Evolutionary conservation across 2,329 filamentous ascomycete genomes (phyloP).

Genomic region (Huntiella bhutanensis): DNA sequence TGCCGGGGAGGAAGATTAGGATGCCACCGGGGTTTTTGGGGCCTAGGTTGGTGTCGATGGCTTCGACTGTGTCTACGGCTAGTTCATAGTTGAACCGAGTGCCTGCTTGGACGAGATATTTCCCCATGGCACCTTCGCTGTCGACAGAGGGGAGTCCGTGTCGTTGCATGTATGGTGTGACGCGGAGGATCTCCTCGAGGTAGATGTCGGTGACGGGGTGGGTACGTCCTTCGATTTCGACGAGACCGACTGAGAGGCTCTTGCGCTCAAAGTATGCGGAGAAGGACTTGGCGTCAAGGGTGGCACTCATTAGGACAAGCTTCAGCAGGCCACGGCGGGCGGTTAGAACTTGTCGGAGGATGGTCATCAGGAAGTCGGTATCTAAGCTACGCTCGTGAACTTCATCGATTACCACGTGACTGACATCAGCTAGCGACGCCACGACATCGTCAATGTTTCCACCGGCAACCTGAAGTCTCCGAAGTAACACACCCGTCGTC

Average conservation of each 20-base stretch:
- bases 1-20: slow-evolving; percentile 85
- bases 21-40: slow-evolving; percentile 59
- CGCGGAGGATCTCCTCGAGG: slow-evolving; percentile 66
- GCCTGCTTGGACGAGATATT: slow-evolving; percentile 52
- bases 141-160: slow-evolving; percentile 20
- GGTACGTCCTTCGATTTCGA: slow-evolving; percentile 77
- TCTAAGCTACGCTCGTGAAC: slow-evolving; percentile 91
- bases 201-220: slow-evolving; percentile 82
- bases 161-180: slow-evolving; percentile 49
- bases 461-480: slow-evolving; percentile 48
- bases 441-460: slow-evolving; percentile 55
- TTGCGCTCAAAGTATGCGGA: slow-evolving; percentile 61
- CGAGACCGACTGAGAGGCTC: slow-evolving; percentile 49
- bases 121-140: slow-evolving; percentile 33
- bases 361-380: slow-evolving; percentile 79
- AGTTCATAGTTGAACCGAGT: slow-evolving; percentile 84
- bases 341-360: slow-evolving; percentile 65
- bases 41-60: slow-evolving; percentile 61
- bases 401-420: slow-evolving; percentile 88
- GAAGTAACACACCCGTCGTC: slow-evolving; percentile 80
- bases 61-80: slow-evolving; percentile 57
- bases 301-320: slow-evolving; percentile 90
- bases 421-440: slow-evolving; percentile 70
- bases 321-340: slow-evolving; percentile 63
- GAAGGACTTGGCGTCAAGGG: slow-evolving; percentile 74